Conservation (phyloP, 2,329 filamentous ascomycete species). For the Alternaria sp. region DNA sequence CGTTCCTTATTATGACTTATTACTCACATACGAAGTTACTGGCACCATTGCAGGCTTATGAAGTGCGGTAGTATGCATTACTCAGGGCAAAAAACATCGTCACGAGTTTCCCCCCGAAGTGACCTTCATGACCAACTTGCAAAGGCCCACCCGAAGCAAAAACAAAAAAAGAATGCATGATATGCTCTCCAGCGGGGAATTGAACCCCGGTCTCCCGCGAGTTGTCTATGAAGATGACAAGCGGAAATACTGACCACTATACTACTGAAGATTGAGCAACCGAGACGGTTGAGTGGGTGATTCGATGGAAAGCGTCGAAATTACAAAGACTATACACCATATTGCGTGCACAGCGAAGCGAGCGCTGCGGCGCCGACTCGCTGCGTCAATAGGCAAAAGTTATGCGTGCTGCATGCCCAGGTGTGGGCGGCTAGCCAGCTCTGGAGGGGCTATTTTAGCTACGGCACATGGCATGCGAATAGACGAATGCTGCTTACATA, state of each 20-base stretch:
- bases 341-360: background rate
- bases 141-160: background rate
- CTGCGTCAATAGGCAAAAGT: background rate
- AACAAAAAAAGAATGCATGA: background rate
- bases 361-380: background rate
- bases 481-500: background rate
- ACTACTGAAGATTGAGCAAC: background rate
- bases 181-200: background rate
- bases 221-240: background rate
- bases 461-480: background rate
- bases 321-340: background rate
- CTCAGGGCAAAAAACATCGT: background rate
- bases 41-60: background rate
- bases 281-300: background rate
- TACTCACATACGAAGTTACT: background rate
- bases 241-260: conserved; percentile 3
- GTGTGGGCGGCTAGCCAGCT: background rate
- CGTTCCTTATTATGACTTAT: background rate
- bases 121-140: background rate
- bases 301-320: background rate
- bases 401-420: background rate
- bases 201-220: conserved; percentile 1
- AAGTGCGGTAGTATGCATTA: background rate
- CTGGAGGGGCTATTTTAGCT: background rate
- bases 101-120: background rate